phyloP scores from a whole-genome alignment of 331 rosid genomes.

The Arachis monticola region DNA sequence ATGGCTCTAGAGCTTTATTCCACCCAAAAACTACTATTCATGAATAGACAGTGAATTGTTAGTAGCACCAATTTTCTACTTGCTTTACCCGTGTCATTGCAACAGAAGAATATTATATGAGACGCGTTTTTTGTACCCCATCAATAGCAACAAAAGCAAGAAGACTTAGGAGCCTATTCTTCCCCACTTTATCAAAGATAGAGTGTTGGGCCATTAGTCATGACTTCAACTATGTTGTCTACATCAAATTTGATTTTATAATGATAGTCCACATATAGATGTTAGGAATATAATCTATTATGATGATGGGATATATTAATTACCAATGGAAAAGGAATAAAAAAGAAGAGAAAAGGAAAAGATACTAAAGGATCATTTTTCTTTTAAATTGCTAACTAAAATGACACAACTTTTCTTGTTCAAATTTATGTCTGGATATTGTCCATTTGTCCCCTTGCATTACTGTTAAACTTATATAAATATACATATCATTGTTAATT shows the following conservation, averaged over 20 bases:
- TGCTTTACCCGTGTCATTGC: neutral
- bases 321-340: neutral
- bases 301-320: neutral
- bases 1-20: neutral
- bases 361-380: no score
- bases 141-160: conserved; percentile 25
- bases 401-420: no score
- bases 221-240: neutral
- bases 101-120: neutral
- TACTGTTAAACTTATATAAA: no score
- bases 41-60: neutral
- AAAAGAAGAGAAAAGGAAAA: neutral
- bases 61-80: neutral
- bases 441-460: no score
- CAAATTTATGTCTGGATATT: no score
- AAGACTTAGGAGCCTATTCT: neutral
- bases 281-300: neutral
- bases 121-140: conserved; percentile 5
- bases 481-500: no score
- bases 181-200: neutral
- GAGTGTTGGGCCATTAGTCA: neutral
- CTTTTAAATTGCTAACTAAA: no score
- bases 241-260: neutral
- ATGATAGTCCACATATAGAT: neutral
- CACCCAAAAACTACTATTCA: neutral